Percentiles rank a stretch among this genome's conserved stretches.
These are phyloP conservation scores for Corymbia calophylla DNA, from an alignment of 441 rosid genomes.

Conservation along the genomic window DNA sequence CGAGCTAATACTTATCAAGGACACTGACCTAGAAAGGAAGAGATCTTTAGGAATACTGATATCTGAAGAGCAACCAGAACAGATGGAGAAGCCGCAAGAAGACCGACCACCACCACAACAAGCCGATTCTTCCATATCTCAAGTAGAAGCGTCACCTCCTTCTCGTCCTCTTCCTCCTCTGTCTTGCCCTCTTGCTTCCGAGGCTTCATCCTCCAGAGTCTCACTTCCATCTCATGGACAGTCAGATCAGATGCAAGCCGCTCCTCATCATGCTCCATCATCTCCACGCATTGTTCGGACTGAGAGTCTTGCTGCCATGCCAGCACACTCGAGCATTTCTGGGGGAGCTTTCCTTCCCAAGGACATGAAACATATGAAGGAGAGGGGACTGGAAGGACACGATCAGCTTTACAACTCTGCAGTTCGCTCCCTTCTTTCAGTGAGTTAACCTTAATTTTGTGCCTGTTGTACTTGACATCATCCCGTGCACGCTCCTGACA, in stretches of 20 bases:
- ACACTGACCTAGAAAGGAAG: neutral
- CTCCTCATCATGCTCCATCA: neutral
- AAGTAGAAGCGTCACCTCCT: neutral
- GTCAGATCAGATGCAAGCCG: neutral
- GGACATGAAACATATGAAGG: neutral
- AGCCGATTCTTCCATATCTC: neutral
- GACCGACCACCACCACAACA: neutral
- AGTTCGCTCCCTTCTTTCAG: neutral
- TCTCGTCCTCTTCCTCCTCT: neutral
- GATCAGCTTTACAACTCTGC: neutral
- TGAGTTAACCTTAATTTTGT: neutral
- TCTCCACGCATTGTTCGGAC: neutral
- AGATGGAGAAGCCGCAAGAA: neutral
- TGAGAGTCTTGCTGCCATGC: neutral
- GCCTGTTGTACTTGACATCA: neutral
- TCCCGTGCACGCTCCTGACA: neutral
- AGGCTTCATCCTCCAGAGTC: neutral
- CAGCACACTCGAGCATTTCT: neutral
- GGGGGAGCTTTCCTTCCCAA: neutral
- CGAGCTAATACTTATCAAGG: neutral
- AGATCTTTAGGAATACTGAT: neutral
- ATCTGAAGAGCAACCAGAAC: neutral
- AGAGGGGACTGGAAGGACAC: neutral
- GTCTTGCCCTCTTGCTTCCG: neutral
- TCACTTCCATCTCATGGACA: neutral